Evolutionary conservation across 2,329 filamentous ascomycete species (phyloP).

Genomic region (Microcyclosporella mali): DNA sequence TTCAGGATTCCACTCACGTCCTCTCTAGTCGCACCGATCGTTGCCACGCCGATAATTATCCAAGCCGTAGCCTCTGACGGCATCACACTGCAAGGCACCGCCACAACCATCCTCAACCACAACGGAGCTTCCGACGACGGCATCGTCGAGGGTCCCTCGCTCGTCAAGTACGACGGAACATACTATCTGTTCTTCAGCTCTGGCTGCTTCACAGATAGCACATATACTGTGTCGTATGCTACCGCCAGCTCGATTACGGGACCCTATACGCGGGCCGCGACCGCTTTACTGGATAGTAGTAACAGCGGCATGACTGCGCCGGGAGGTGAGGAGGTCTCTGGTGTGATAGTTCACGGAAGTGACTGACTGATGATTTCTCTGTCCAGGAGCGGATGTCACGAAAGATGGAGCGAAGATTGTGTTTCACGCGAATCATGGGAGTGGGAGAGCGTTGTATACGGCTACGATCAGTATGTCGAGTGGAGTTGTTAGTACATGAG

Average conservation of each 20-base stretch:
- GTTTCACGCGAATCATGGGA: conserved; percentile 28
- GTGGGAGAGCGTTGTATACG: conserved; percentile 21
- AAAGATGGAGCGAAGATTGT: conserved; percentile 27
- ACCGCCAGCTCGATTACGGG: conserved; percentile 26
- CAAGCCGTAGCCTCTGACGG: conserved; percentile 29
- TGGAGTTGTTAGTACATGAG: no score
- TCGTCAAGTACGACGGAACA: conserved; percentile 22
- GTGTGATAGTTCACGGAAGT: no score
- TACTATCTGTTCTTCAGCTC: conserved; percentile 36
- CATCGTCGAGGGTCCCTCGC: conserved; percentile 30
- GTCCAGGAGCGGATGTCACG: conserved; percentile 17
- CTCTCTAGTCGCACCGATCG: conserved; percentile 24
- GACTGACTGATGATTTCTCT: no score
- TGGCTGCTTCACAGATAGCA: conserved; percentile 27
- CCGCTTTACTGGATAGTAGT: conserved; percentile 25
- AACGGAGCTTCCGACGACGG: conserved; percentile 27
- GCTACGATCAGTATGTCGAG: conserved; percentile 12
- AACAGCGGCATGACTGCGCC: conserved; percentile 26
- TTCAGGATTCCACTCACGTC: background rate
- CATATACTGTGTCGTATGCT: conserved; percentile 33
- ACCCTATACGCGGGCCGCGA: conserved; percentile 27
- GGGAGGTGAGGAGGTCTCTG: conserved; percentile 28
- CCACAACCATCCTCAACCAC: conserved; percentile 27
- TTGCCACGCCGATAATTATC: conserved; percentile 29
- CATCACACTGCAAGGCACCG: conserved; percentile 23